phyloP scores from a whole-genome alignment of 495 filamentous ascomycete genomes.

The Hypoxylon fragiforme region DNA sequence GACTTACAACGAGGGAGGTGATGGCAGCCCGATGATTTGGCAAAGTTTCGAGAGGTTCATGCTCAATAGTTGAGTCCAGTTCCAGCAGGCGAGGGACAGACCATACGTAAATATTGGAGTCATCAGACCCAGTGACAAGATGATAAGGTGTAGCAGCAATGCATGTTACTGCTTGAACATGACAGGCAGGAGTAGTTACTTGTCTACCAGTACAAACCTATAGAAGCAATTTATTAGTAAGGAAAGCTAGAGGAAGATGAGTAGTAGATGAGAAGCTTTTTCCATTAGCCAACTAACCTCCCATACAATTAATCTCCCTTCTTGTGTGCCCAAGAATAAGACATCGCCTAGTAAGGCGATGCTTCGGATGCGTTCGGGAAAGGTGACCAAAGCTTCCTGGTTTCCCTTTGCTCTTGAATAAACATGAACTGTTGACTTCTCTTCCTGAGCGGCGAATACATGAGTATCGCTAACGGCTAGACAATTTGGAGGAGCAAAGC shows the following conservation, averaged over 20 bases:
- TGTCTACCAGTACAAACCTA: constrained; percentile 84
- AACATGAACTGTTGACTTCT: constrained; percentile 90
- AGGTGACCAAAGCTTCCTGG: constrained; percentile 83
- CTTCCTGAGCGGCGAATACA: constrained; percentile 85
- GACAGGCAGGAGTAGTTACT: constrained; percentile 81
- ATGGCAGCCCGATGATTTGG: constrained; percentile 81
- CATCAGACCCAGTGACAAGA: constrained; percentile 82
- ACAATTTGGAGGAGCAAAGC: constrained; percentile 74
- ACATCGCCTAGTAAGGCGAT: constrained; percentile 66
- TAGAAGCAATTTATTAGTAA: constrained; percentile 20
- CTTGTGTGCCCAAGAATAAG: constrained; percentile 80
- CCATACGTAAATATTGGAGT: constrained; percentile 91
- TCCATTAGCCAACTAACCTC: constrained; percentile 63
- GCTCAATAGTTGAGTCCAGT: constrained; percentile 54
- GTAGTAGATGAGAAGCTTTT: no score
- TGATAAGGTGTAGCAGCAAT: constrained; percentile 75
- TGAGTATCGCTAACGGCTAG: constrained; percentile 82
- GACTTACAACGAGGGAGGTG: constrained; percentile 67
- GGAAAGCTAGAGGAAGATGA: constrained; percentile 8
- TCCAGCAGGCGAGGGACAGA: constrained; percentile 71
- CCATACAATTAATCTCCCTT: constrained; percentile 87
- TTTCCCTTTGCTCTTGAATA: constrained; percentile 82
- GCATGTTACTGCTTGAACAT: constrained; percentile 82
- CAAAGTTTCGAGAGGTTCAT: constrained; percentile 66
- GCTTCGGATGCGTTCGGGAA: constrained; percentile 81